Evolutionary conservation across 2,329 filamentous ascomycete species (phyloP), one percentile per base, ranked within the genome.

Genomic region (Ceratocystis destructans): DNA sequence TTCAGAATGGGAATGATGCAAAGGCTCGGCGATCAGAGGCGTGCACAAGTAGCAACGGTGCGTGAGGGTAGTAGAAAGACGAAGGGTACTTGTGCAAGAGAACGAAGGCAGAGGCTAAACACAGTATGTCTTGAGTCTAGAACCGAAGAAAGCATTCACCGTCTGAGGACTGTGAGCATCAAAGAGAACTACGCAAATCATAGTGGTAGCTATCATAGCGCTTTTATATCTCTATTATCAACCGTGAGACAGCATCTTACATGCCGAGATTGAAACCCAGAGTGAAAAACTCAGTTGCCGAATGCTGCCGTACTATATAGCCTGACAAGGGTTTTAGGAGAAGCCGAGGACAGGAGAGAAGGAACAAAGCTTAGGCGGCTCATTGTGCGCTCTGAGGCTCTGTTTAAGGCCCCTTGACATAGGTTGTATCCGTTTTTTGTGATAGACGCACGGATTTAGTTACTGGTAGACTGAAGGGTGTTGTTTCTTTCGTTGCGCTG

Each of bases 231-330:
- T 28, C 20, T 28, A 12, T 17, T 10, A 22, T 12, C 22, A 20
- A 7, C 53, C 28, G 12, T 33, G 28, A 5, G 28, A 37, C 55
- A 1, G 1, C 0, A 5, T 37, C 55, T 5, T 5, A 25, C 55
- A 37, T 33, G 15, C 31, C 28, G 25, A 33, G 33, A 33, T n/a
- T 37, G 8, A 20, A 4, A 59, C 3, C 17, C 10, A 41, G 55
- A 4, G 55, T 10, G 31, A 59, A 59, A 59, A 59, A 59, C 55
- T 59, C 55, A 59, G 20, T 37, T 59, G 55, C 55, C 55, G 55
- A 37, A 59, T 8, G 25, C 8, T 53, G 20, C n/a, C 48, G n/a
- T 12, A 8, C 17, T 33, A 17, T 37, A 4, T n/a, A 59, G 17
- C 15, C 5, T n/a, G 17, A 28, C 12, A n/a, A 20, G 10, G 55